These are phyloP conservation scores for Nectriaceae sp. DNA, from an alignment of 2,329 filamentous ascomycete genomes.

Conservation along the genomic window DNA sequence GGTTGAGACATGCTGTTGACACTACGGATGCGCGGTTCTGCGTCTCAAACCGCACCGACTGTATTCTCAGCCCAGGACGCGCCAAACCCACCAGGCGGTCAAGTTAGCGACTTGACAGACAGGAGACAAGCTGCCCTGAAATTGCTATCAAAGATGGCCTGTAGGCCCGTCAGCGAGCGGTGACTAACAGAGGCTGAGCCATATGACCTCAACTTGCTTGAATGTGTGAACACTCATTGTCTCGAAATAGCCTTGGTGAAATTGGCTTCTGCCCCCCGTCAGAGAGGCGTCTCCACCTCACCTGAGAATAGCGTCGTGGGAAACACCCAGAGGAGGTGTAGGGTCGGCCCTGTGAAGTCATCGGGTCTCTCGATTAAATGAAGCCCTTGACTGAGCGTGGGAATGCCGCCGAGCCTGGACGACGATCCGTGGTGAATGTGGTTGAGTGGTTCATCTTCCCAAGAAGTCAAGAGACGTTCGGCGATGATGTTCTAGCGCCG, in stretches of 20 bases:
- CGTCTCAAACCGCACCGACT: slow-evolving; percentile 29
- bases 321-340: not conserved
- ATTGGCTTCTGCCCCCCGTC: slow-evolving; percentile 7
- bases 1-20: slow-evolving; percentile 26
- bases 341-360: not conserved
- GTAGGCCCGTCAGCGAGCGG: not conserved
- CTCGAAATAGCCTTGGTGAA: slow-evolving; percentile 15
- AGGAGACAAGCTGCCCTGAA: not conserved
- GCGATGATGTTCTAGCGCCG: slow-evolving; percentile 15
- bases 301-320: slow-evolving; percentile 22
- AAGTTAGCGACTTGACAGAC: no score
- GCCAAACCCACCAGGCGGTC: not conserved
- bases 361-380: not conserved
- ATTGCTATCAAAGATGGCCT: not conserved
- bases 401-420: no score
- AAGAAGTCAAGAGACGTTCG: slow-evolving; percentile 5
- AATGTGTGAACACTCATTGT: slow-evolving; percentile 10
- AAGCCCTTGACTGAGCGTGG: not conserved
- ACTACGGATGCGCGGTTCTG: slow-evolving; percentile 22
- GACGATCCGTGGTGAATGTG: no score
- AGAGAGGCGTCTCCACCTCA: slow-evolving; percentile 21
- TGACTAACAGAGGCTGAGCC: not conserved
- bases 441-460: slow-evolving; percentile 2
- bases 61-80: slow-evolving; percentile 30
- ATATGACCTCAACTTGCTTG: slow-evolving; percentile 5